These are phyloP conservation scores for Odontarrhena argentea DNA, from an alignment of 345 rosid species.

Conservation along the genomic window DNA sequence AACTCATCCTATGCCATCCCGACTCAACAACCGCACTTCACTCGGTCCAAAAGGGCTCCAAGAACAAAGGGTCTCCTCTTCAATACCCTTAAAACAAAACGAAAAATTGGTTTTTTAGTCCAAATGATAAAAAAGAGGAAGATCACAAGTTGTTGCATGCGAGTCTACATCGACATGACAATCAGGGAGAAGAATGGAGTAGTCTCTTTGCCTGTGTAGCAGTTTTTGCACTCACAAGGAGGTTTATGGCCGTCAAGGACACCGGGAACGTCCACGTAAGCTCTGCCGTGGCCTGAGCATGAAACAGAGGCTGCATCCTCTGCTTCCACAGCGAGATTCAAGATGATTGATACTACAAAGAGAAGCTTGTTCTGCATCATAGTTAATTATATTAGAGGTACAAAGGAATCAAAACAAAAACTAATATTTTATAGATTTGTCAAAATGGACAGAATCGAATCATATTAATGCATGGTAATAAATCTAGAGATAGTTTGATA, in stretches of 20 bases:
- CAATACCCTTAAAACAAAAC: not conserved
- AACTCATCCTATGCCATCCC: constrained; percentile 38
- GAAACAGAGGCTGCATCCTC: too few species aligned
- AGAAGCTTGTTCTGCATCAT: not conserved
- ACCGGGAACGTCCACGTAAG: too few species aligned
- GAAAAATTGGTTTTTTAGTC: not conserved
- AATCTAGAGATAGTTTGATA: too few species aligned
- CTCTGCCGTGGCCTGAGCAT: too few species aligned
- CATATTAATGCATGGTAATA: too few species aligned
- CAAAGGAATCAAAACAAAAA: too few species aligned
- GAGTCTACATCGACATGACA: constrained; percentile 50
- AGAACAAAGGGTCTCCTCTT: constrained; percentile 41
- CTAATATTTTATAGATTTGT: too few species aligned
- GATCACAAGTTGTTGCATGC: not conserved
- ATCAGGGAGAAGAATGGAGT: constrained; percentile 47
- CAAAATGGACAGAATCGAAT: too few species aligned
- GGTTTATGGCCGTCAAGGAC: too few species aligned
- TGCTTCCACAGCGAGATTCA: too few species aligned
- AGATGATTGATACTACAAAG: too few species aligned
- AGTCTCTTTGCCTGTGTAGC: constrained; percentile 61
- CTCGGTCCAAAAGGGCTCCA: constrained; percentile 40
- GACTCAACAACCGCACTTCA: constrained; percentile 31
- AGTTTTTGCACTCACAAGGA: constrained; percentile 40
- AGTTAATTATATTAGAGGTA: too few species aligned
- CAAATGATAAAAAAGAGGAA: constrained; percentile 18